phyloP scores from a whole-genome alignment of 139 green algal genomes.

The Chlorella sorokiniana region DNA sequence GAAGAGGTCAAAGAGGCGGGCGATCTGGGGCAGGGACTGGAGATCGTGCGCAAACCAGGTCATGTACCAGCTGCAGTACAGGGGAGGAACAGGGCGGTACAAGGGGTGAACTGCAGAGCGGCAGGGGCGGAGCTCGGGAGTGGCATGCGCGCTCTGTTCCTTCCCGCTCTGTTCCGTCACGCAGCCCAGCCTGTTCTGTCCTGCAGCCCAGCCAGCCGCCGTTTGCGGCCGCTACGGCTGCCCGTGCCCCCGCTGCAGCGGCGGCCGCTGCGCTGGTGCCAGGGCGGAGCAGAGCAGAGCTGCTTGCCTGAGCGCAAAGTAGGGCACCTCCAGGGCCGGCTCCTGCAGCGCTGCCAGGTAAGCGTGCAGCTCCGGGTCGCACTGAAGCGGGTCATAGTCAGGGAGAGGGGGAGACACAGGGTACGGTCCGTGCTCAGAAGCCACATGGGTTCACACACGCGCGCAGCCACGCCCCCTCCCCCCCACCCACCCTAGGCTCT shows the following conservation, averaged over 20 bases:
- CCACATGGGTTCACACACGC: neutral
- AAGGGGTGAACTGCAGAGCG: no score
- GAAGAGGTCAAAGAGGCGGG: slow-evolving; percentile 91
- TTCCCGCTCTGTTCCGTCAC: no score
- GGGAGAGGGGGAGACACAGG: neutral
- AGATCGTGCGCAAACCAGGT: slow-evolving; percentile 92
- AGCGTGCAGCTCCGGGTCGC: slow-evolving; percentile 37
- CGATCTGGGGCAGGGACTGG: slow-evolving; percentile 48
- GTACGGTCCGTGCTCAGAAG: neutral
- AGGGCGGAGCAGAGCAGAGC: neutral
- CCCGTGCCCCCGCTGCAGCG: no score
- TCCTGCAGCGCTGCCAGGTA: slow-evolving; percentile 41
- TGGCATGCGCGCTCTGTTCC: no score
- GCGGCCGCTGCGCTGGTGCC: neutral
- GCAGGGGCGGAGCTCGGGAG: no score
- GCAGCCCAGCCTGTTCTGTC: no score
- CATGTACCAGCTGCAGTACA: slow-evolving; percentile 73
- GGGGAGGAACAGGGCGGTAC: slow-evolving; percentile 50
- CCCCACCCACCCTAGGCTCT: no score
- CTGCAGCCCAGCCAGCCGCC: no score
- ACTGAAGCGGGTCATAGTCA: neutral
- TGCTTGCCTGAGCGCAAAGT: slow-evolving; percentile 61
- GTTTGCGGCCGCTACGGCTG: no score
- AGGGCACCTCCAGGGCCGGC: slow-evolving; percentile 59
- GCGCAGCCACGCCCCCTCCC: no score